phyloP scores from a whole-genome alignment of 805 yeast genomes.

The Grigorovia jiainica region DNA sequence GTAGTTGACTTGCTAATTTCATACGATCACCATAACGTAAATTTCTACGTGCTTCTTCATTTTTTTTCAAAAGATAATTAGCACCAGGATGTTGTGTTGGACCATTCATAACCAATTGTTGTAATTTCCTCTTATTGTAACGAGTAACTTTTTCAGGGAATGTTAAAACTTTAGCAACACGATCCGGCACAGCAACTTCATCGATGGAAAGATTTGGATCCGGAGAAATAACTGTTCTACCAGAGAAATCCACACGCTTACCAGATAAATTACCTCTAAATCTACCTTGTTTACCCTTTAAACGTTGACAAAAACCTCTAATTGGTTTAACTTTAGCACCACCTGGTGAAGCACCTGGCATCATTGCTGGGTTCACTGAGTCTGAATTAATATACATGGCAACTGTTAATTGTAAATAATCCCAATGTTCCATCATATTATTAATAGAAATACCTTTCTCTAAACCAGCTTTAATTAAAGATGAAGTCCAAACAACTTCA shows the following conservation, averaged over 20 bases:
- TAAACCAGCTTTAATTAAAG: slow-evolving; percentile 86
- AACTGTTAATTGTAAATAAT: slow-evolving; percentile 84
- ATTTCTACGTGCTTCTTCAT: slow-evolving; percentile 81
- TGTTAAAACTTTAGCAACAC: slow-evolving; percentile 90
- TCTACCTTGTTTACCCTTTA: slow-evolving; percentile 98
- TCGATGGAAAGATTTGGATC: slow-evolving; percentile 93
- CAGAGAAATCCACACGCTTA: slow-evolving; percentile 97
- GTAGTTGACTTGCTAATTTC: slow-evolving; percentile 65
- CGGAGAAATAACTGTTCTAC: slow-evolving; percentile 96
- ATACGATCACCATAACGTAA: slow-evolving; percentile 79
- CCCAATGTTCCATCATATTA: slow-evolving; percentile 98
- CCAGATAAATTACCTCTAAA: slow-evolving; percentile 97
- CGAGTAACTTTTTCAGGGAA: slow-evolving; percentile 92
- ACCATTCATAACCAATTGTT: slow-evolving; percentile 67
- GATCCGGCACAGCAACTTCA: slow-evolving; percentile 97
- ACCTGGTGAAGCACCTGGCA: slow-evolving; percentile 53
- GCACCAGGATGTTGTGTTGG: slow-evolving; percentile 95
- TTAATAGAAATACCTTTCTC: slow-evolving; percentile 91
- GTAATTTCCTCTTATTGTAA: slow-evolving; percentile 73
- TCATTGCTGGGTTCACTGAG: slow-evolving; percentile 70
- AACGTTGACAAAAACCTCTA: slow-evolving; percentile 91
- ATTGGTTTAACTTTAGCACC: slow-evolving; percentile 61
- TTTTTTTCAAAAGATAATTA: slow-evolving; percentile 72
- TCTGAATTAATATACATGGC: slow-evolving; percentile 98
- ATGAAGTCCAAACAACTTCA: slow-evolving; percentile 95